Base-by-base conservation (phyloP, 2,329 filamentous ascomycete species). In the Akanthomyces dipterigenus region DNA sequence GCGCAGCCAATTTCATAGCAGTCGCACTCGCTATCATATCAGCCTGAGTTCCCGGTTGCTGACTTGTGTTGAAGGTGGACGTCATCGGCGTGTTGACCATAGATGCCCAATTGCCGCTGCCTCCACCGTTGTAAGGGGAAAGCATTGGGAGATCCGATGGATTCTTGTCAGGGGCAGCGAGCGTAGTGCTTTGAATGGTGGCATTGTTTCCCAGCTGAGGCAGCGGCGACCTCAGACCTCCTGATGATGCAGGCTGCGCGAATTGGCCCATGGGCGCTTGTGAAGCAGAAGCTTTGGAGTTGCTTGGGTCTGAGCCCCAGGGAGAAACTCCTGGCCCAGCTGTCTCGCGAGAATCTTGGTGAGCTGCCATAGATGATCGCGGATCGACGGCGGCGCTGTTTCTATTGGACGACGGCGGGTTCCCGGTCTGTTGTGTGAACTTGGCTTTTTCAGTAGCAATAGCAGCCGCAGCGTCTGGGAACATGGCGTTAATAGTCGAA, bases 11-110 rank as follows among this genome's bases (percentile, higher is more conserved):
- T 75, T 99, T 99, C 95, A 99, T 99, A 24, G 95, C 95, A 18
- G 95, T 98, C 28, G 95, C 95, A 72, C 98, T 99, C 63, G 95
- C 95, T 62, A 99, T 89, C 93, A 98, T 98, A 70, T 99, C 95
- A 18, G 92, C 93, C 73, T 97, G 93, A 2, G 55, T 55, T 3
- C 50, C 55, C 11, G 55, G 55, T 28, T 60, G 56, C 54, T 48
- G 28, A 26, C 66, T 68, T 18, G 80, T 76, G 65, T 83, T 88
- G 75, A 98, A 99, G 66, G 88, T 93, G 45, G 91, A 79, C 5
- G 93, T 90, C 89, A 98, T 96, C 2, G 95, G 95, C 2, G 95
- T 99, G 77, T 96, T 98, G 65, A 96, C 88, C 90, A 97, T 96
- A 9, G 95, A 98, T 26, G 95, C 95, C 95, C 95, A 99, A 79